phyloP scores from a whole-genome alignment of 2,329 filamentous ascomycete genomes.

The Fonsecaea pedrosoi region DNA sequence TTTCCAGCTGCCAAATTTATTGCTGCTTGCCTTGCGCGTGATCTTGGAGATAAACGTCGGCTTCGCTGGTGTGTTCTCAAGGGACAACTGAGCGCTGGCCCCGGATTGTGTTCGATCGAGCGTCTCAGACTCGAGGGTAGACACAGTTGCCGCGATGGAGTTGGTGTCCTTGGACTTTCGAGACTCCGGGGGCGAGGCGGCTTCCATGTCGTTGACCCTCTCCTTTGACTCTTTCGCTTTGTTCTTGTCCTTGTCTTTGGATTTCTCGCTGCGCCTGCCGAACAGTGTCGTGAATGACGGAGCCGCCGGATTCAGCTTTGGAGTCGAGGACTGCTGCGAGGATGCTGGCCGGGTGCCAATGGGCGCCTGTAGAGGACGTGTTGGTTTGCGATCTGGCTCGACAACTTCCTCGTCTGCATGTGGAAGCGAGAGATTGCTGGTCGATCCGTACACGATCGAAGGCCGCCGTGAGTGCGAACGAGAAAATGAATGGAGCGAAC shows the following conservation, averaged over 20 bases:
- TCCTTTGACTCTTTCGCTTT: constrained; percentile 45
- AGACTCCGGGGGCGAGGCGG: constrained; percentile 53
- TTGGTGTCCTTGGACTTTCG: constrained; percentile 54
- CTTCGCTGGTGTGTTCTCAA: constrained; percentile 44
- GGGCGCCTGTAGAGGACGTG: constrained; percentile 64
- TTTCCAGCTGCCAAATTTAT: constrained; percentile 60
- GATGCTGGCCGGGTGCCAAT: constrained; percentile 80
- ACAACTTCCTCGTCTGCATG: constrained; percentile 53
- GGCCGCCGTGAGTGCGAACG: constrained; percentile 79
- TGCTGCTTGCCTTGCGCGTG: constrained; percentile 58
- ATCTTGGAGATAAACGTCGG: constrained; percentile 61
- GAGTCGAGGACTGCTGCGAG: constrained; percentile 59
- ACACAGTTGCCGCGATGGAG: constrained; percentile 49
- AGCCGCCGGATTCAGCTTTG: constrained; percentile 82
- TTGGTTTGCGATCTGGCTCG: constrained; percentile 50
- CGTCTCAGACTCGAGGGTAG: constrained; percentile 57
- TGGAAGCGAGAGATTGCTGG: constrained; percentile 64
- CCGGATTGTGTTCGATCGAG: constrained; percentile 55
- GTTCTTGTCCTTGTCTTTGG: constrained; percentile 45
- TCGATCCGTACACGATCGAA: constrained; percentile 78
- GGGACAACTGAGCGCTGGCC: constrained; percentile 41
- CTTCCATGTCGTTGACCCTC: constrained; percentile 43
- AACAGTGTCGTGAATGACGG: constrained; percentile 83
- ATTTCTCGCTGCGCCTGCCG: constrained; percentile 58
- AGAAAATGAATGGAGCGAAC: constrained; percentile 68